Base-by-base conservation (phyloP, 495 filamentous ascomycete species). In the Articulospora tetracladia region DNA sequence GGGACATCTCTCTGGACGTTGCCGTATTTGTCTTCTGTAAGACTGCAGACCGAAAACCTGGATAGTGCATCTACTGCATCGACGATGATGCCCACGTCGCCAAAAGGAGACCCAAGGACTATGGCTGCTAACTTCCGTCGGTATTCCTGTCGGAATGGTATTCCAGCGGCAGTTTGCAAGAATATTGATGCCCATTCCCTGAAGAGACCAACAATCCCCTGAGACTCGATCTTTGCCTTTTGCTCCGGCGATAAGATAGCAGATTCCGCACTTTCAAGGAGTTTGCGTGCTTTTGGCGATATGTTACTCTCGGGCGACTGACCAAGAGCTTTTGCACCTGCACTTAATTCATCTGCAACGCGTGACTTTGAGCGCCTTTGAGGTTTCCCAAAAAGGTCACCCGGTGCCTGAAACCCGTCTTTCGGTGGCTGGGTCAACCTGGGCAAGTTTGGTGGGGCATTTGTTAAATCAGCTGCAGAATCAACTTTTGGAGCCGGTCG, bases 11-110 rank as follows among this genome's bases (percentile, higher is more conserved):
- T 79, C 53, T 93, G 86, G 41, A 96, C 94, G 65, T 89, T 87
- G 25, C 94, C 94, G 65, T 84, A 95, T n/a, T 77, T 77, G 70
- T 99, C 94, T 73, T 99, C 94, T 11, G 75, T 74, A 28, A 97
- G 73, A 70, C 86, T 91, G 41, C 79, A 77, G n/a, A 87, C 78
- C 17, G 87, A 80, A 7, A 99, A 79, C 36, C 74, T 76, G 11
- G 83, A 81, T 39, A 98, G 73, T 0, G 87, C 83, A 58, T 85
- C 82, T 32, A 86, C 80, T 8, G 91, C 88, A 67, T 92, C 85
- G 53, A 88, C 68, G 60, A 92, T 86, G 20, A 83, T 69, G 55
- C 77, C 81, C 1, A 85, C 69, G 66, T 85, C 82, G 17, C 85
- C 84, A 58, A 86, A 82, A 0, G 91, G 91, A 6, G 76, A 68